phyloP scores from a whole-genome alignment of 805 yeast genomes.

The Saccharomycopsis malanga region DNA sequence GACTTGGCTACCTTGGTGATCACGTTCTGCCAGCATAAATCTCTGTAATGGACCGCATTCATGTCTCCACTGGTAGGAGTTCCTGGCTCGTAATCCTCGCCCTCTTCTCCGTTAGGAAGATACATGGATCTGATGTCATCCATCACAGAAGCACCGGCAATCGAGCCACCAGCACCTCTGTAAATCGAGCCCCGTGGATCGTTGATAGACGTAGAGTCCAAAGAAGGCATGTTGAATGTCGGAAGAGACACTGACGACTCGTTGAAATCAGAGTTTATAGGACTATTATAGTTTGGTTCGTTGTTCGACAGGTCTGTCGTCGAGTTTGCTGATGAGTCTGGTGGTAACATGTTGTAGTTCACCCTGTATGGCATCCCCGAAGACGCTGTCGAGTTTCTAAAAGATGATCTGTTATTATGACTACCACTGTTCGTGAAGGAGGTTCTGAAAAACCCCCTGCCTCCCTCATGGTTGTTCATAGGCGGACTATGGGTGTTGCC shows the following conservation, averaged over 20 bases:
- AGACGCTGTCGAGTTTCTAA: conserved; percentile 2
- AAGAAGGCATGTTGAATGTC: conserved; percentile 22
- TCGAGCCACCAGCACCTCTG: conserved; percentile 21
- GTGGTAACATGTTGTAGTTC: conserved; percentile 10
- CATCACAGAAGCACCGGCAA: conserved; percentile 21
- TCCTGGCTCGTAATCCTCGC: conserved; percentile 20
- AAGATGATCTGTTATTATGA: conserved; percentile 1
- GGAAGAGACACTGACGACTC: conserved; percentile 21
- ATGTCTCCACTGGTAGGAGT: conserved; percentile 22
- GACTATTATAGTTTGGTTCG: conserved; percentile 20
- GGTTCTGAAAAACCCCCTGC: conserved; percentile 7
- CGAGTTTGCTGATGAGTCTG: conserved; percentile 12
- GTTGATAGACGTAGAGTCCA: conserved; percentile 19
- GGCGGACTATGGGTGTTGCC: conserved; percentile 2
- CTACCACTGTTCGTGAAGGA: background rate
- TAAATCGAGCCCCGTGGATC: conserved; percentile 20
- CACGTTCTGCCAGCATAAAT: conserved; percentile 22
- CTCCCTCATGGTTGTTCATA: background rate
- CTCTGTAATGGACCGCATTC: conserved; percentile 22
- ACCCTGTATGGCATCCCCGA: conserved; percentile 4
- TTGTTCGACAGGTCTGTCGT: conserved; percentile 17
- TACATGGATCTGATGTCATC: conserved; percentile 21
- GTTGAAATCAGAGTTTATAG: conserved; percentile 21
- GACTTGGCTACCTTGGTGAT: conserved; percentile 22
- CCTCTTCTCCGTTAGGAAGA: conserved; percentile 20